phyloP scores from a whole-genome alignment of 2,329 filamentous ascomycete genomes.

The Lecanoromycetidae sp. region DNA sequence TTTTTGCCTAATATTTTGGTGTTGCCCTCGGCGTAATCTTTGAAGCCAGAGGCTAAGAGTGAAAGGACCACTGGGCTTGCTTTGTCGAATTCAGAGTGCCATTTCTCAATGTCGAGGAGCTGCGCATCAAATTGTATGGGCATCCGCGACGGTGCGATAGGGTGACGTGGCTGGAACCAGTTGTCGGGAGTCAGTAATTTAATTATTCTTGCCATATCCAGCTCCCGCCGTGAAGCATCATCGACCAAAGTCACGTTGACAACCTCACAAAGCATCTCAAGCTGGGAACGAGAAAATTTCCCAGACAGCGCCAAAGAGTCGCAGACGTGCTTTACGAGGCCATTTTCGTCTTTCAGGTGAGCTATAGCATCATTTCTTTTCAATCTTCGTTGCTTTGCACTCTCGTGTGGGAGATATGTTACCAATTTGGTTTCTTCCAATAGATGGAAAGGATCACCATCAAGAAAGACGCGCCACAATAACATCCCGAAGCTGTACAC shows the following conservation, averaged over 20 bases:
- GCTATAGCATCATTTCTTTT: conserved; percentile 15
- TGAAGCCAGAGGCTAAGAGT: conserved; percentile 12
- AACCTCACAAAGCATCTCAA: conserved; percentile 18
- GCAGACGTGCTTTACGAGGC: conserved; percentile 17
- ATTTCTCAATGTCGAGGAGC: conserved; percentile 18
- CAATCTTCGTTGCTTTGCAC: conserved; percentile 8
- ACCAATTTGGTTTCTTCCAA: conserved; percentile 10
- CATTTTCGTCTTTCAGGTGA: conserved; percentile 12
- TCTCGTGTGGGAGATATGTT: too few species aligned
- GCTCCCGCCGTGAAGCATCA: conserved; percentile 14
- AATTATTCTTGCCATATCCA: conserved; percentile 17
- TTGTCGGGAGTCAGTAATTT: conserved; percentile 13
- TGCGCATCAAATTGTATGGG: conserved; percentile 13
- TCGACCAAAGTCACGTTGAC: conserved; percentile 15
- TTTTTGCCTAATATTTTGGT: conserved; percentile 2
- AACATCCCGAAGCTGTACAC: conserved; percentile 19
- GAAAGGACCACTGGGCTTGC: conserved; percentile 13
- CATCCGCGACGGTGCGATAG: conserved; percentile 11
- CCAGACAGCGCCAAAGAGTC: conserved; percentile 14
- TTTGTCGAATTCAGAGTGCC: conserved; percentile 16
- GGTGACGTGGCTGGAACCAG: conserved; percentile 16
- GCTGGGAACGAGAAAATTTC: conserved; percentile 8
- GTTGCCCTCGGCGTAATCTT: conserved; percentile 12
- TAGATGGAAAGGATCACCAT: conserved; percentile 17
- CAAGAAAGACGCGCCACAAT: conserved; percentile 17